These are phyloP conservation scores for Pharnaceum exiguum DNA, from an alignment of 148 eudicot species.

Conservation along the genomic window DNA sequence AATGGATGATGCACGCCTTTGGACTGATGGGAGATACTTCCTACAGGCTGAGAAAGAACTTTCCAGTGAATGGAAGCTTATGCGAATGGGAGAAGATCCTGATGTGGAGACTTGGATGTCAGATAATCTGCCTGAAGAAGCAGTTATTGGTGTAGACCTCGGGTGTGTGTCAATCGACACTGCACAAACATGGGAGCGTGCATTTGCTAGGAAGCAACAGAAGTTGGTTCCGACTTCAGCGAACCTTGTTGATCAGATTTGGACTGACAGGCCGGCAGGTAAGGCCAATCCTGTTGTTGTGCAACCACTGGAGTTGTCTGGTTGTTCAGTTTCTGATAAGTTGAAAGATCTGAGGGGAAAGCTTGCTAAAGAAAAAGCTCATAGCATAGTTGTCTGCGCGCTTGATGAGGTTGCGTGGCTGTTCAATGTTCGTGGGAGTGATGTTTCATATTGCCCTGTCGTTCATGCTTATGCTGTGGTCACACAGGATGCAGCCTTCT, in stretches of 20 bases:
- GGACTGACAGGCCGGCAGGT: conserved; percentile 85
- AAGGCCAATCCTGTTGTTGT: conserved; percentile 60
- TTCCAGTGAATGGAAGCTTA: conserved; percentile 81
- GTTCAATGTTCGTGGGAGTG: conserved; percentile 95
- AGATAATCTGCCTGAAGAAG: too few relatives aligned
- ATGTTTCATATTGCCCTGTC: conserved; percentile 91
- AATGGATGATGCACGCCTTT: conserved; percentile 88
- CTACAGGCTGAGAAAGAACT: conserved; percentile 98
- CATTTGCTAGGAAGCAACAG: conserved; percentile 62
- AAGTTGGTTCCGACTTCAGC: conserved; percentile 73
- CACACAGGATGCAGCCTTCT: conserved; percentile 61
- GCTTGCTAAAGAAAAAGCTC: conserved; percentile 53
- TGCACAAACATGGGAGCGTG: conserved; percentile 81
- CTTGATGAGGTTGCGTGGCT: conserved; percentile 98
- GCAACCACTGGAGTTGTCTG: conserved; percentile 90
- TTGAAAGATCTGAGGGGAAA: conserved; percentile 74
- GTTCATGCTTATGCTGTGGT: conserved; percentile 84
- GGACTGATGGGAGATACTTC: conserved; percentile 98
- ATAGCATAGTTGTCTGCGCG: conserved; percentile 75
- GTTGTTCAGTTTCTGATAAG: conserved; percentile 67
- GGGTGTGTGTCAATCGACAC: conserved; percentile 88
- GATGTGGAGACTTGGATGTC: too few relatives aligned
- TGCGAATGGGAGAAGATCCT: conserved; percentile 99
- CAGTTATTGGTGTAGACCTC: too few relatives aligned
- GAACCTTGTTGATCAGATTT: conserved; percentile 91